A percentile compares a stretch with the other conserved stretches of the same genome.
These are phyloP conservation scores for Aspergillus ellipticus DNA, from an alignment of 495 filamentous ascomycete species.

Conservation along the genomic window DNA sequence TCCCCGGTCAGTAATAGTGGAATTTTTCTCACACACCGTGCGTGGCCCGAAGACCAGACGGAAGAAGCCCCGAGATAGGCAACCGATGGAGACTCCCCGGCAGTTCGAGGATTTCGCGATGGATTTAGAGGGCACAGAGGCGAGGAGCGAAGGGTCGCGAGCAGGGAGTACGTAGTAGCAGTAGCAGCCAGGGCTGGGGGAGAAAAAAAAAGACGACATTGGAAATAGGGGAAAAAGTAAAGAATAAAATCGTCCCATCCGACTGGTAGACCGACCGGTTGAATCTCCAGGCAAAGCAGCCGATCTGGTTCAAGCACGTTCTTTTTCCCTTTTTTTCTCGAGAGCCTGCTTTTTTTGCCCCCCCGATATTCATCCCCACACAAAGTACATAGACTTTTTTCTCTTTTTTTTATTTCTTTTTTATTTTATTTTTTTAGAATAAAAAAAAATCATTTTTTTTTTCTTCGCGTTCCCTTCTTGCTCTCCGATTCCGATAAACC, in stretches of 20 bases:
- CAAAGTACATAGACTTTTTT: conserved; percentile 18
- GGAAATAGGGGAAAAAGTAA: conserved; percentile 5
- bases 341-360: conserved; percentile 21
- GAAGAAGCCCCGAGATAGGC: conserved; percentile 13
- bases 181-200: background rate
- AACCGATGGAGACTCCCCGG: background rate
- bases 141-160: background rate
- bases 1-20: conserved; percentile 13
- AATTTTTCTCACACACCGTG: conserved; percentile 14
- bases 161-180: background rate
- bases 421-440: conserved; percentile 14
- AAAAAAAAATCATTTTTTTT: conserved; percentile 12
- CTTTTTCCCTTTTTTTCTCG: conserved; percentile 21
- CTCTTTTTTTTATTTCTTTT: conserved; percentile 22
- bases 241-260: conserved; percentile 11
- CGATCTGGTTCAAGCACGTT: conserved; percentile 25
- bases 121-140: background rate
- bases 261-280: conserved; percentile 15
- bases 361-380: conserved; percentile 26
- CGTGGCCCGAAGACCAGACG: conserved; percentile 15
- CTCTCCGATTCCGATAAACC: conserved; percentile 31
- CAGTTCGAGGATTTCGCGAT: background rate
- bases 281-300: conserved; percentile 21
- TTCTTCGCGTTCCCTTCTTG: conserved; percentile 15
- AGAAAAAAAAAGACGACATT: background rate